A percentile compares a stretch with the other conserved stretches of the same genome.
phyloP scores from a whole-genome alignment of 106 monocot genomes.

The Chionographis japonica region DNA sequence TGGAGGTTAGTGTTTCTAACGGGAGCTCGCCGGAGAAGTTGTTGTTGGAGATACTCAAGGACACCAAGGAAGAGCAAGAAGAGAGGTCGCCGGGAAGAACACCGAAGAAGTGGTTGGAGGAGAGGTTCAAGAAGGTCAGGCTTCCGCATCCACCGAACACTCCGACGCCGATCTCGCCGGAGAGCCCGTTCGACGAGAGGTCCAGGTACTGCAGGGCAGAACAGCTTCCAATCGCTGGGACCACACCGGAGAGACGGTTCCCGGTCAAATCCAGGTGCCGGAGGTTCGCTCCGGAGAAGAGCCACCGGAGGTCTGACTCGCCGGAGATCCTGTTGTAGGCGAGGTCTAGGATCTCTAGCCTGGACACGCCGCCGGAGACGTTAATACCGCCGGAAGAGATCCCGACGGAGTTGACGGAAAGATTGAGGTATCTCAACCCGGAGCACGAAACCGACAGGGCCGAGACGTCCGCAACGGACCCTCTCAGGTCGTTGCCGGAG shows the following conservation, averaged over 20 bases:
- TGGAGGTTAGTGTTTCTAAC: neutral
- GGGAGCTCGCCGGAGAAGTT: slow-evolving; percentile 31
- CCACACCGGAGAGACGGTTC: slow-evolving; percentile 34
- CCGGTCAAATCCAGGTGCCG: slow-evolving; percentile 23
- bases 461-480: slow-evolving; percentile 43
- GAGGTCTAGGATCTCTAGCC: slow-evolving; percentile 46
- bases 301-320: slow-evolving; percentile 35
- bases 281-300: slow-evolving; percentile 23
- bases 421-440: slow-evolving; percentile 31
- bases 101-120: slow-evolving; percentile 67
- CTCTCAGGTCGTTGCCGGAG: slow-evolving; percentile 38
- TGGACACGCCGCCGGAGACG: neutral
- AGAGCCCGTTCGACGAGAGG: slow-evolving; percentile 40
- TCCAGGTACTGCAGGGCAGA: slow-evolving; percentile 38
- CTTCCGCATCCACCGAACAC: slow-evolving; percentile 21
- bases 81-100: slow-evolving; percentile 40
- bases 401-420: slow-evolving; percentile 19
- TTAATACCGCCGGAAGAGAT: neutral
- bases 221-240: slow-evolving; percentile 42
- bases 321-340: slow-evolving; percentile 55
- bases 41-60: slow-evolving; percentile 56
- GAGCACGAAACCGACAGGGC: slow-evolving; percentile 22
- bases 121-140: slow-evolving; percentile 44
- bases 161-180: slow-evolving; percentile 25
- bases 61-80: slow-evolving; percentile 23